Conservation (phyloP, 768 basidiomycete species). For the Imleria badia region DNA sequence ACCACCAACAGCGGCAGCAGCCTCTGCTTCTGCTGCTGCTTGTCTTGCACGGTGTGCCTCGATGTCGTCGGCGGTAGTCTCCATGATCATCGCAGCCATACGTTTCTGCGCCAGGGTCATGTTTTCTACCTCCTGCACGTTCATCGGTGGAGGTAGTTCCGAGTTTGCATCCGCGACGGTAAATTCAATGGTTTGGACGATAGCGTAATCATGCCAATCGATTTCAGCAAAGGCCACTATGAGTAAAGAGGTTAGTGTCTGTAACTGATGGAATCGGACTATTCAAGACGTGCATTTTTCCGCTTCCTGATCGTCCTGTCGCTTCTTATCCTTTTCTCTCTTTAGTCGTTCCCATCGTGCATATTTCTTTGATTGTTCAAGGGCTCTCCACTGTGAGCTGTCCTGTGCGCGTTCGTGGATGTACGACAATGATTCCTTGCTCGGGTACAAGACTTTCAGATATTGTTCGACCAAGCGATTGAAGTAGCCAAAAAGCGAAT, state of each 20-base stretch:
- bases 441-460: conserved; percentile 83
- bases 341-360: conserved; percentile 89
- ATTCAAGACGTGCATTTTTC: conserved; percentile 66
- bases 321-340: conserved; percentile 80
- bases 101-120: conserved; percentile 97
- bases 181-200: conserved; percentile 97
- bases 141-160: conserved; percentile 97
- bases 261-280: neutral
- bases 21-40: conserved; percentile 83
- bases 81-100: conserved; percentile 98
- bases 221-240: conserved; percentile 93
- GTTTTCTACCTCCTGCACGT: conserved; percentile 88
- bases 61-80: conserved; percentile 84
- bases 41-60: conserved; percentile 79
- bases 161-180: conserved; percentile 87
- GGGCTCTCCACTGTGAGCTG: conserved; percentile 70
- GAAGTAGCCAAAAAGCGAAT: conserved; percentile 96
- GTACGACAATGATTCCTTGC: conserved; percentile 67
- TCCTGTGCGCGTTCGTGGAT: conserved; percentile 69
- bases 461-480: conserved; percentile 98
- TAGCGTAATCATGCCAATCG: conserved; percentile 99
- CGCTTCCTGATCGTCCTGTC: conserved; percentile 89
- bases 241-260: conserved; percentile 6
- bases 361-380: conserved; percentile 73
- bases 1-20: conserved; percentile 73